These are phyloP conservation scores for Phaseolus coccineus DNA, from an alignment of 331 rosid species.

Conservation along the genomic window DNA sequence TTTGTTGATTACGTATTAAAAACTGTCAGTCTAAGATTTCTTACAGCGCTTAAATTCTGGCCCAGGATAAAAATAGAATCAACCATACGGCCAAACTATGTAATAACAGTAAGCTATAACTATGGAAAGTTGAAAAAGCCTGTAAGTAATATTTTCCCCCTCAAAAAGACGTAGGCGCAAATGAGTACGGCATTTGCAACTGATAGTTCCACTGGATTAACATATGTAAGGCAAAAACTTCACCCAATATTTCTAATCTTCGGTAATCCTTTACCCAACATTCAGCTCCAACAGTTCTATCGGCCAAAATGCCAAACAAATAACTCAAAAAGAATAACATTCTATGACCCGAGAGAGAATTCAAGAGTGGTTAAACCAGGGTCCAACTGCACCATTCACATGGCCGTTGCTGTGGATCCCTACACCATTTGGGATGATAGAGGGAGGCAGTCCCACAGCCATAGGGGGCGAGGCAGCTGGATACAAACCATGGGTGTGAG, in stretches of 20 bases:
- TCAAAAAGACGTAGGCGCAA: conserved; percentile 47
- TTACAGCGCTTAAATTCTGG: conserved; percentile 44
- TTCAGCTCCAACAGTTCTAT: conserved; percentile 63
- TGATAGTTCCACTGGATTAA: conserved; percentile 66
- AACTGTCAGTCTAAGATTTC: conserved; percentile 46
- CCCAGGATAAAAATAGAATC: conserved; percentile 44
- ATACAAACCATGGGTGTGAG: conserved; percentile 81
- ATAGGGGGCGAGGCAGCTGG: conserved; percentile 63
- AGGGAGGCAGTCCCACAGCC: conserved; percentile 74
- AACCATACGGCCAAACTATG: conserved; percentile 42
- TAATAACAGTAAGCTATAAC: conserved; percentile 39
- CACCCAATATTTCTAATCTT: conserved; percentile 47
- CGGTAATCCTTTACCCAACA: conserved; percentile 39
- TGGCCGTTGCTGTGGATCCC: conserved; percentile 95
- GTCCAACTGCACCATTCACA: conserved; percentile 90
- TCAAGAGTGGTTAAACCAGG: conserved; percentile 91
- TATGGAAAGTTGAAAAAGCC: conserved; percentile 53
- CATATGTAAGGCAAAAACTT: conserved; percentile 43
- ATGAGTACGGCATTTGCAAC: conserved; percentile 72
- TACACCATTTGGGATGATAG: conserved; percentile 75
- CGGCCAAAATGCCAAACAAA: conserved; percentile 73
- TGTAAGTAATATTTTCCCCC: conserved; percentile 45
- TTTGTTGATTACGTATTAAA: conserved; percentile 49
- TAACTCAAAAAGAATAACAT: conserved; percentile 54
- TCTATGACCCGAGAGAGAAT: conserved; percentile 47